These are phyloP conservation scores for Dioscorea dumetorum DNA, from an alignment of 106 monocot species.

Conservation along the genomic window DNA sequence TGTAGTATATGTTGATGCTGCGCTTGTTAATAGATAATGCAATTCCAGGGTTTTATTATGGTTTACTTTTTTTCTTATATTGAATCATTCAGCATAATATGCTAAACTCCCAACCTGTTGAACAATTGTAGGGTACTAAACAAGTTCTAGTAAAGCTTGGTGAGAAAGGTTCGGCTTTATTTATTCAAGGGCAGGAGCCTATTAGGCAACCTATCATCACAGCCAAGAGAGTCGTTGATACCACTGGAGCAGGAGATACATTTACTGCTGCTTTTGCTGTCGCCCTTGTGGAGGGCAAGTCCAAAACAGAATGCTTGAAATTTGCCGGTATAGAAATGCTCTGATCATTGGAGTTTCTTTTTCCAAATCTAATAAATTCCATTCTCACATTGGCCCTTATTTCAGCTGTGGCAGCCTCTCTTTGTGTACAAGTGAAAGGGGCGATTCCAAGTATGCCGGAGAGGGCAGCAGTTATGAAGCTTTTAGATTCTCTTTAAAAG, in stretches of 20 bases:
- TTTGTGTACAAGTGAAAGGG: slow-evolving; percentile 88
- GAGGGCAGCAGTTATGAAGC: slow-evolving; percentile 53
- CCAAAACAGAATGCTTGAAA: slow-evolving; percentile 59
- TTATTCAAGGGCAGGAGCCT: slow-evolving; percentile 64
- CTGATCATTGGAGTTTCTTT: too few relatives aligned
- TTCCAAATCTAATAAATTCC: too few relatives aligned
- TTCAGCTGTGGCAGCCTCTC: slow-evolving; percentile 93
- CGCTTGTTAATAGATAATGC: too few relatives aligned
- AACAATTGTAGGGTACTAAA: slow-evolving; percentile 47
- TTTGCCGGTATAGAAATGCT: slow-evolving; percentile 63
- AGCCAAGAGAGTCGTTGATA: slow-evolving; percentile 65
- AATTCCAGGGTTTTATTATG: too few relatives aligned
- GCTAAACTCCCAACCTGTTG: too few relatives aligned
- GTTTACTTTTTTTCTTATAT: too few relatives aligned
- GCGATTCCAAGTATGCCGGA: slow-evolving; percentile 93
- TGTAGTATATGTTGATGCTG: too few relatives aligned
- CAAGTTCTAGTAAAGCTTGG: slow-evolving; percentile 87
- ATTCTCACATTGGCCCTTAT: not conserved
- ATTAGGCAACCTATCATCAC: slow-evolving; percentile 58
- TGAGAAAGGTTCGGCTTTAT: slow-evolving; percentile 77
- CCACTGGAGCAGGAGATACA: slow-evolving; percentile 93
- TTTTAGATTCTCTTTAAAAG: slow-evolving; percentile 42
- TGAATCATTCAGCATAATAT: too few relatives aligned
- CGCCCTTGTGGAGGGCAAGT: slow-evolving; percentile 72
- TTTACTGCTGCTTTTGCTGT: slow-evolving; percentile 97